Base-by-base conservation (phyloP, 1,284 basidiomycete genomes). In the Prillingera fragicola region DNA sequence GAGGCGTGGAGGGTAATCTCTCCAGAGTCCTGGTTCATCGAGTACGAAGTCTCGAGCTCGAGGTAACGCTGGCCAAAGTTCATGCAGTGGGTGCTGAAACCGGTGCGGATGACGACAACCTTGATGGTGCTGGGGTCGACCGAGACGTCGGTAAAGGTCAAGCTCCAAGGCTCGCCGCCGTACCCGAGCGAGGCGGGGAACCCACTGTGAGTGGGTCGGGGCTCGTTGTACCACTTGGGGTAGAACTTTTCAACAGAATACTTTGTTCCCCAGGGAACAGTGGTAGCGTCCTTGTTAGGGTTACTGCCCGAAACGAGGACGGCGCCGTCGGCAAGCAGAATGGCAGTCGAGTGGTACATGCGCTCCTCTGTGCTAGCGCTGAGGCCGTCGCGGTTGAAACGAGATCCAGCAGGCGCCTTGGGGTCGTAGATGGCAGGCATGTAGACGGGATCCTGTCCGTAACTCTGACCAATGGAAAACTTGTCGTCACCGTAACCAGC, bases 41-140 rank as follows among this genome's bases (percentile, higher is more conserved):
- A 84, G 74, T 82, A 94, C 82, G 73, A 80, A 80, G 71, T 89
- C 17, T 53, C 84, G 41, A 90, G 89, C 55, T 73, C 88, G 52
- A 90, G 60, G 52, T 70, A 72, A 41, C 69, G 56, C 52, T 72
- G 70, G 35, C 70, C 70, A 48, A 62, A 51, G 53, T 56, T 91
- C 82, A 95, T 87, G 26, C 82, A 87, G 69, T 96, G 92, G 0
- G 90, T 96, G 5, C 87, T 87, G 77, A 92, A 97, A 10, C 94
- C 94, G 18, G 83, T 79, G 47, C 94, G 85, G 43, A 87, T 76
- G 54, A 97, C 72, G 41, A 82, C 79, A n/a, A 81, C 84, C 29
- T 91, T 87, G 44, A 81, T 78, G 5, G 74, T 71, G 22, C 51
- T 50, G 12, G 66, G 57, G 52, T 70, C 62, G 41, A 79, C 74